A percentile compares a stretch with the other conserved stretches of the same genome.
Evolutionary conservation across 2,329 filamentous ascomycete species (phyloP).

Genomic region (Alternaria sp.): DNA sequence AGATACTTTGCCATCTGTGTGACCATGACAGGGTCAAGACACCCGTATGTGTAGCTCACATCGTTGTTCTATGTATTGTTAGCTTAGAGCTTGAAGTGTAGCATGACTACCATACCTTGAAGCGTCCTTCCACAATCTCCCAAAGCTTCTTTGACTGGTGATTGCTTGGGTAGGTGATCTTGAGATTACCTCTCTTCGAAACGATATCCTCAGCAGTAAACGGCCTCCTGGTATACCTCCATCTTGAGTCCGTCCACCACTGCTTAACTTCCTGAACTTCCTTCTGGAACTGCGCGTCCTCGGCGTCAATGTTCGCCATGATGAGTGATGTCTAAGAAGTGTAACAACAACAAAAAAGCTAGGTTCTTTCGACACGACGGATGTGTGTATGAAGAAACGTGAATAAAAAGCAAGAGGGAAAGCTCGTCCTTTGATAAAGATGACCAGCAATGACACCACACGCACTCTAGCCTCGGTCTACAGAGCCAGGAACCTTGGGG

Average conservation of each 20-base stretch:
- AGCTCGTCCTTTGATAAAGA: conserved; percentile 6
- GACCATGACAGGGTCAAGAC: conserved; percentile 96
- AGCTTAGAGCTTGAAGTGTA: conserved; percentile 4
- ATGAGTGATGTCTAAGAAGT: background rate
- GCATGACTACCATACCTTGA: conserved; percentile 65
- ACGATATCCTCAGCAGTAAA: conserved; percentile 98
- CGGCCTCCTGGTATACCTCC: conserved; percentile 88
- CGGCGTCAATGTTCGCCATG: conserved; percentile 60
- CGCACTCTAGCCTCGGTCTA: conserved; percentile 24
- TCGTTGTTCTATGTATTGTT: conserved; percentile 70
- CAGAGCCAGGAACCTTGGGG: conserved; percentile 4
- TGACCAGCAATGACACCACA: conserved; percentile 35
- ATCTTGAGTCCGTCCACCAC: conserved; percentile 94
- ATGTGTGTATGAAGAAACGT: background rate
- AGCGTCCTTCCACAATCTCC: conserved; percentile 84
- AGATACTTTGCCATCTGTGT: conserved; percentile 99
- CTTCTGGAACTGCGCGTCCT: conserved; percentile 76
- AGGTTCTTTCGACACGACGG: background rate
- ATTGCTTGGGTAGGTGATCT: conserved; percentile 91
- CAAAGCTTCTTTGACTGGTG: conserved; percentile 91
- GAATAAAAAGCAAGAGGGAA: background rate
- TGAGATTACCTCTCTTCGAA: conserved; percentile 88
- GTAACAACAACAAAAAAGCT: background rate
- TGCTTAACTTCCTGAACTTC: conserved; percentile 89
- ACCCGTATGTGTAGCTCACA: conserved; percentile 94